phyloP scores from a whole-genome alignment of 106 monocot species.

The Allium sativum region DNA sequence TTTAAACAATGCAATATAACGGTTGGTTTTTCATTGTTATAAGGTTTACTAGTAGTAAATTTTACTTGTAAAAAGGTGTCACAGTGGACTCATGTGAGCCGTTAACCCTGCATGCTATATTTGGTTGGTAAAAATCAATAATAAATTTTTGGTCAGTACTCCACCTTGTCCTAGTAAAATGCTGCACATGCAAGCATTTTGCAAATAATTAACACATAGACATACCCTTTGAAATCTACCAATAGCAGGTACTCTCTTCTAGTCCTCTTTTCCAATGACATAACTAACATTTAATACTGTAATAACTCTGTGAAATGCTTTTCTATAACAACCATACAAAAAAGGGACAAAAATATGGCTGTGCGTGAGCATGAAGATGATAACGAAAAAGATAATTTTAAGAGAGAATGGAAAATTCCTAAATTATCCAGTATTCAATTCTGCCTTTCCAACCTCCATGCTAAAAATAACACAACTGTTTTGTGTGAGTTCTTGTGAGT shows the following conservation, averaged over 20 bases:
- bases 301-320: slow-evolving; percentile 4
- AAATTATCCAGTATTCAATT: background rate
- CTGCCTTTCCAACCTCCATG: background rate
- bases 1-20: no score
- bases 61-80: no score
- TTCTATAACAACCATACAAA: background rate
- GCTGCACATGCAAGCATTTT: no score
- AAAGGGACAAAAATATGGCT: slow-evolving; percentile 3
- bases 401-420: background rate
- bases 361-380: slow-evolving; percentile 3
- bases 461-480: background rate
- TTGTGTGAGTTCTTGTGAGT: slow-evolving; percentile 3
- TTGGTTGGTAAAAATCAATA: no score
- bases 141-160: no score
- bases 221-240: no score
- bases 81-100: no score
- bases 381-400: background rate
- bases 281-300: background rate
- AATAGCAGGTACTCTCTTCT: background rate
- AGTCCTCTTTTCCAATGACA: background rate
- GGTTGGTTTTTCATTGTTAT: no score
- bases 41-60: no score
- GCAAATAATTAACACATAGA: no score
- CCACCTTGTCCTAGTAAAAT: no score
- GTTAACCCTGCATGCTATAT: no score